These are phyloP conservation scores for Musa schizocarpa DNA, from an alignment of 176 grass and related monocot species.

Conservation along the genomic window DNA sequence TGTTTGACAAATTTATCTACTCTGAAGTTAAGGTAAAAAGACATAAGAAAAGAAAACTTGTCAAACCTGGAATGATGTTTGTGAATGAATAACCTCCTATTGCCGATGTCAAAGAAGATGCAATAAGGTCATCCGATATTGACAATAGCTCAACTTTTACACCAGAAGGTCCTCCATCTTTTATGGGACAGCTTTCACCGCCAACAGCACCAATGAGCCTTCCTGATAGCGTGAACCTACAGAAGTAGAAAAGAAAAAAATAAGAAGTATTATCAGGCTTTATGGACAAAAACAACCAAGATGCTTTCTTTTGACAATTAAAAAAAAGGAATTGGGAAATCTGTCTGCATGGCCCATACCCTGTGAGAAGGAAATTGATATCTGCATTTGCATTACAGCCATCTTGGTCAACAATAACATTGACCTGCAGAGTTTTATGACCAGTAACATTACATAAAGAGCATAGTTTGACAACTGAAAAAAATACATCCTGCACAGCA, in stretches of 20 bases:
- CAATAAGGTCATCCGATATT: constrained; percentile 58
- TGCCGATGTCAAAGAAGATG: constrained; percentile 52
- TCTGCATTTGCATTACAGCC: constrained; percentile 85
- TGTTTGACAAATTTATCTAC: background rate
- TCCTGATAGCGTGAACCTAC: constrained; percentile 78
- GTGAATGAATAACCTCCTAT: constrained; percentile 67
- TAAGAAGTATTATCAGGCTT: background rate
- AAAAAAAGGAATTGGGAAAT: background rate
- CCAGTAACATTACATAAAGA: background rate
- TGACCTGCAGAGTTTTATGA: constrained; percentile 38
- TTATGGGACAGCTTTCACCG: constrained; percentile 52
- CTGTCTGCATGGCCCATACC: constrained; percentile 32
- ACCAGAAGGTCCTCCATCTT: constrained; percentile 71
- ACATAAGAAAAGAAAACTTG: constrained; percentile 17
- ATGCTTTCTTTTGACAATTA: background rate
- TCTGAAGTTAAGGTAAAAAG: background rate
- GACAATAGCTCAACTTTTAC: constrained; percentile 72
- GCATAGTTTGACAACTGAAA: constrained; percentile 17
- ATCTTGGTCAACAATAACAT: constrained; percentile 49
- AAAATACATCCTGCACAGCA: constrained; percentile 1
- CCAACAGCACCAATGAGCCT: constrained; percentile 60
- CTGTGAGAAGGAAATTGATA: constrained; percentile 94
- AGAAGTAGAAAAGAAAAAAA: background rate
- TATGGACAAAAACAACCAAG: background rate
- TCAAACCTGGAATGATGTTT: constrained; percentile 85